Evolutionary conservation across 148 eudicot genomes (phyloP).

Genomic region (Cornus controversa): DNA sequence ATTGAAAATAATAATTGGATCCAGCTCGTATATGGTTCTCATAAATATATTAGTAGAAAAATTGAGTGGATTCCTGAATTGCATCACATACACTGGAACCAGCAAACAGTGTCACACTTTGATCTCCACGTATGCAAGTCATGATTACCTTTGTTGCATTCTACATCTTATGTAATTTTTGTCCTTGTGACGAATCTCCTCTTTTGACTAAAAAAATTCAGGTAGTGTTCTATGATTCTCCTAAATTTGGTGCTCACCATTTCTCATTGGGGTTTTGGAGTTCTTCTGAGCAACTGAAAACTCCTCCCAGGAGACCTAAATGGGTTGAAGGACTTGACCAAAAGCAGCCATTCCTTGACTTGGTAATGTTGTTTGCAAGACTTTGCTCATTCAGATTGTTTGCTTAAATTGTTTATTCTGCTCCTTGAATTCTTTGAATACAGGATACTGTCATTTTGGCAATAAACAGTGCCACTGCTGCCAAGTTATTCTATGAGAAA

Average conservation of each 20-base stretch:
- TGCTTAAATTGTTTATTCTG: conserved; percentile 10
- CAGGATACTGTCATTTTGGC: conserved; percentile 76
- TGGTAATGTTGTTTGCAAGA: conserved; percentile 47
- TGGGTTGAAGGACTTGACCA: conserved; percentile 69
- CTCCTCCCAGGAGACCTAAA: conserved; percentile 49
- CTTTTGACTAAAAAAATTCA: conserved; percentile 35
- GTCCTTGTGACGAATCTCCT: conserved; percentile 19
- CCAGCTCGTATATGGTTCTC: conserved; percentile 40
- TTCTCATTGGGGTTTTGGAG: conserved; percentile 43
- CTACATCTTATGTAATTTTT: conserved; percentile 14
- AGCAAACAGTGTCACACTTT: conserved; percentile 34
- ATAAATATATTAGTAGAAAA: conserved; percentile 27
- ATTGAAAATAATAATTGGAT: conserved; percentile 39
- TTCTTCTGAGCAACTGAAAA: conserved; percentile 30
- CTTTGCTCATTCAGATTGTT: conserved; percentile 1
- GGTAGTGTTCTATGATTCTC: conserved; percentile 81
- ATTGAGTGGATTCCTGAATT: conserved; percentile 49
- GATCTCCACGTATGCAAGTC: conserved; percentile 99
- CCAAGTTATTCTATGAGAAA: conserved; percentile 47
- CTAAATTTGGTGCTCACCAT: conserved; percentile 79
- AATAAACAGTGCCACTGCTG: conserved; percentile 68
- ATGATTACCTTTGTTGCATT: conserved; percentile 30
- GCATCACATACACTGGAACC: conserved; percentile 64
- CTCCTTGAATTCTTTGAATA: conserved; percentile 10
- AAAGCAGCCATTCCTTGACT: conserved; percentile 51